phyloP scores from a whole-genome alignment of 2,329 filamentous ascomycete genomes.

The Cercospora beticola region DNA sequence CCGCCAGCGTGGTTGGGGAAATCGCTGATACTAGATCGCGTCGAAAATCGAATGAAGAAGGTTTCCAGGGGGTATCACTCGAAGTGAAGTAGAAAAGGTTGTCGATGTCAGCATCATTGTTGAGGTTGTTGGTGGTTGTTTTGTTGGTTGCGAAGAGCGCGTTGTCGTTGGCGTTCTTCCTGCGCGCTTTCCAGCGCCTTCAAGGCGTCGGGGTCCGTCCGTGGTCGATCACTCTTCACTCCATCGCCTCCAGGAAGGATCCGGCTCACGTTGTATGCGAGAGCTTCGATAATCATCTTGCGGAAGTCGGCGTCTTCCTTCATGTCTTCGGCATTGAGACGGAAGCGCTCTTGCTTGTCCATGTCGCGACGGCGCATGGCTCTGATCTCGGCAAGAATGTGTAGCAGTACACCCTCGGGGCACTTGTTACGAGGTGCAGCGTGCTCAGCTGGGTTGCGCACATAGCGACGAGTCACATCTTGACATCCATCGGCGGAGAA shows the following conservation, averaged over 20 bases:
- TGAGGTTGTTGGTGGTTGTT: conserved; percentile 33
- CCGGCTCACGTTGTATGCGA: conserved; percentile 70
- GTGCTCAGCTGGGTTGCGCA: conserved; percentile 67
- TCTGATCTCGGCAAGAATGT: conserved; percentile 90
- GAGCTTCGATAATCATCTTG: conserved; percentile 69
- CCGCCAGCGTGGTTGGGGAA: conserved; percentile 7
- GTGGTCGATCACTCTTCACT: conserved; percentile 26
- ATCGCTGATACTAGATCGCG: conserved; percentile 31
- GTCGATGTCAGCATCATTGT: conserved; percentile 3
- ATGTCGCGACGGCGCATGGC: conserved; percentile 79
- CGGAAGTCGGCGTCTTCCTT: conserved; percentile 74
- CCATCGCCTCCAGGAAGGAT: conserved; percentile 55
- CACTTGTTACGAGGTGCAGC: conserved; percentile 74
- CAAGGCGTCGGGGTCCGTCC: conserved; percentile 47
- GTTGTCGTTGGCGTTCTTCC: conserved; percentile 33
- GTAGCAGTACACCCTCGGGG: conserved; percentile 84
- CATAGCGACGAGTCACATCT: conserved; percentile 67
- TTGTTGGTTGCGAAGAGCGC: conserved; percentile 36
- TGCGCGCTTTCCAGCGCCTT: conserved; percentile 50
- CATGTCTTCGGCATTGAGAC: conserved; percentile 76
- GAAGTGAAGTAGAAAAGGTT: conserved; percentile 10
- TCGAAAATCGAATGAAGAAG: conserved; percentile 15
- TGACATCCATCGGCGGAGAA: conserved; percentile 85
- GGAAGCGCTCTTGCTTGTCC: conserved; percentile 80
- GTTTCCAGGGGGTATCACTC: background rate